Evolutionary conservation across 179 eudicot genomes (phyloP).

Genomic region (Pouteria campechiana): DNA sequence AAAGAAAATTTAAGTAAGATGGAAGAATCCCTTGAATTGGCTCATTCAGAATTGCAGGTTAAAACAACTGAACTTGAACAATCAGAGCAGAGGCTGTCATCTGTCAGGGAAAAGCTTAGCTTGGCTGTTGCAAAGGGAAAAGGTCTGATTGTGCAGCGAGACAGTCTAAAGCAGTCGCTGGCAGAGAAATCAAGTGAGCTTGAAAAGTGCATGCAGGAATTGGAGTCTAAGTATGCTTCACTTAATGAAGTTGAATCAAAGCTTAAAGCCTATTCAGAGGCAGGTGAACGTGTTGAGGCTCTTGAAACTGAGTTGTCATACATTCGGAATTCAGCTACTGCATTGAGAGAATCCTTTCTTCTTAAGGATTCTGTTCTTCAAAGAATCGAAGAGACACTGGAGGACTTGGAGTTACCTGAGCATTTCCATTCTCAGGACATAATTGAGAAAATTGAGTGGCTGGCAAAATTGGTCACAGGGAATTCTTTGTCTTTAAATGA

Average conservation of each 20-base stretch:
- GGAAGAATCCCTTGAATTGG: conserved; percentile 24
- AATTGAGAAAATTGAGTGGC: conserved; percentile 84
- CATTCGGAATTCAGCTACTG: conserved; percentile 96
- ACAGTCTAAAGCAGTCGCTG: conserved; percentile 79
- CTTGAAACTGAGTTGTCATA: conserved; percentile 94
- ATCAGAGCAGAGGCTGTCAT: conserved; percentile 85
- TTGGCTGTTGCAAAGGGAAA: conserved; percentile 97
- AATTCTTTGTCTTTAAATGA: conserved; percentile 43
- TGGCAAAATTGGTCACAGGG: conserved; percentile 53
- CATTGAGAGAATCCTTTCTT: conserved; percentile 84
- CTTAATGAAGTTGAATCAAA: conserved; percentile 75
- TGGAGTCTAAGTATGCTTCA: conserved; percentile 61
- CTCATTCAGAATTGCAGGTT: conserved; percentile 27
- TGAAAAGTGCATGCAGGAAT: conserved; percentile 64
- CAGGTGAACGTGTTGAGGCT: conserved; percentile 98
- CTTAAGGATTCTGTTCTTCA: conserved; percentile 89
- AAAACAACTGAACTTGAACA: conserved; percentile 72
- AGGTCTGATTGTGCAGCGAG: conserved; percentile 93
- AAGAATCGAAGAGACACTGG: conserved; percentile 89
- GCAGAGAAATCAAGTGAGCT: conserved; percentile 70
- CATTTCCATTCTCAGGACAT: conserved; percentile 69
- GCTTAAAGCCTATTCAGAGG: conserved; percentile 76
- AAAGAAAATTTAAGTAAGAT: conserved; percentile 56
- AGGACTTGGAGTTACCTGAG: conserved; percentile 91
- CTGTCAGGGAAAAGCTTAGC: conserved; percentile 85